These are phyloP conservation scores for Penicillium expansum DNA, from an alignment of 2,329 filamentous ascomycete species.

Conservation along the genomic window DNA sequence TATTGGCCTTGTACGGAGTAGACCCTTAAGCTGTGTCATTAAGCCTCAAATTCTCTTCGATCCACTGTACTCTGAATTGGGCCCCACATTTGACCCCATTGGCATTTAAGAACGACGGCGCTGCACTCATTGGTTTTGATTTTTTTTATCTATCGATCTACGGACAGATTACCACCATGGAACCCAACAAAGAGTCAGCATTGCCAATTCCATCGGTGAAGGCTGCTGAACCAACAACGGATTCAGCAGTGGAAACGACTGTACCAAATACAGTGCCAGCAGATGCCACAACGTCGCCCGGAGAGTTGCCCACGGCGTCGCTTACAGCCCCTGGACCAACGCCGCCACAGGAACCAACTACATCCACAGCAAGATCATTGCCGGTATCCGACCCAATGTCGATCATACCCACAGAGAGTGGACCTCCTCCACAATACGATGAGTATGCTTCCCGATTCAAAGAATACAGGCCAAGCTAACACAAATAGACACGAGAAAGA, in stretches of 20 bases:
- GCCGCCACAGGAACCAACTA: not conserved
- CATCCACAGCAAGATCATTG: not conserved
- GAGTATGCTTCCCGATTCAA: not conserved
- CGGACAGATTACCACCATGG: not conserved
- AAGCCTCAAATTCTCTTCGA: not conserved
- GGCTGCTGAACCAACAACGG: not conserved
- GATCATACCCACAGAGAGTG: not conserved
- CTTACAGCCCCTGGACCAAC: not conserved
- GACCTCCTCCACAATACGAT: constrained; percentile 1
- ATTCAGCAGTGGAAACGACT: not conserved
- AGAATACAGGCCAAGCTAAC: not conserved
- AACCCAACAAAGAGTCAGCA: not conserved
- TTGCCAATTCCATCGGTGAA: not conserved
- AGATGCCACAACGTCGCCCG: not conserved
- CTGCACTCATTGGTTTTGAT: not conserved
- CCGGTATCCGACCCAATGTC: not conserved
- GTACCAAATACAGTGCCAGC: not conserved
- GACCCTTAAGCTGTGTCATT: not conserved
- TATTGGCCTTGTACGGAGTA: not conserved
- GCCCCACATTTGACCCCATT: not conserved
- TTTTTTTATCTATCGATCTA: not conserved
- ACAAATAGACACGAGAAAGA: not conserved
- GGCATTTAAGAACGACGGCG: not conserved
- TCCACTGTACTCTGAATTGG: too few species aligned
- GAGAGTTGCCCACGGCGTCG: not conserved